phyloP scores from a whole-genome alignment of 768 basidiomycete genomes.

The Leccinum uliginosum region DNA sequence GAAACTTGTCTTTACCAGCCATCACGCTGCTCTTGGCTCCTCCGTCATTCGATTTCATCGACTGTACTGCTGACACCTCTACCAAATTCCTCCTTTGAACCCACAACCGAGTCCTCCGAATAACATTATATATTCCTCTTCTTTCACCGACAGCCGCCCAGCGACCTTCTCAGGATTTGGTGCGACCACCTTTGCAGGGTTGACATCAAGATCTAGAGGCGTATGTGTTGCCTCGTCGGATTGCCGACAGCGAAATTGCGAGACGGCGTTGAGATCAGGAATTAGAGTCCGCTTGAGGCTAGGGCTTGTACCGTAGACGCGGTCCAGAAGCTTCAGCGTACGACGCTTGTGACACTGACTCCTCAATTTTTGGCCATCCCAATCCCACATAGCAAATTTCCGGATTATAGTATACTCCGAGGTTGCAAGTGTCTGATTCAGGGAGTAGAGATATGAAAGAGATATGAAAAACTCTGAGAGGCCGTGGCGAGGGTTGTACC shows the following conservation, averaged over 20 bases:
- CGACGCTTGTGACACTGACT: conserved; percentile 61
- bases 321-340: conserved; percentile 79
- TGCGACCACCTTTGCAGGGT: conserved; percentile 84
- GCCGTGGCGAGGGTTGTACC: conserved; percentile 27
- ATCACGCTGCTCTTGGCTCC: conserved; percentile 18
- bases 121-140: conserved; percentile 70
- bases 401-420: conserved; percentile 78
- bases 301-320: conserved; percentile 7
- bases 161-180: conserved; percentile 66
- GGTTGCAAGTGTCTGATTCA: conserved; percentile 59
- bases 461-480: conserved; percentile 32
- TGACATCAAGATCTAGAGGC: conserved; percentile 84
- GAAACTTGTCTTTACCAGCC: conserved; percentile 23
- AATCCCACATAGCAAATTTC: conserved; percentile 65
- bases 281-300: conserved; percentile 47
- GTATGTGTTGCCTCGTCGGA: conserved; percentile 81
- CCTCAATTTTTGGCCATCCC: conserved; percentile 80
- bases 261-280: conserved; percentile 72
- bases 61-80: conserved; percentile 11
- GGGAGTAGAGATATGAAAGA: conserved; percentile 65
- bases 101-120: conserved; percentile 67
- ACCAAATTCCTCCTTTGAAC: conserved; percentile 6
- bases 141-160: conserved; percentile 68
- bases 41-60: conserved; percentile 27
- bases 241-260: conserved; percentile 63